These are phyloP conservation scores for Hyaloraphidium curvatum DNA, from an alignment of 192 early-diverging fungal species.

Conservation along the genomic window DNA sequence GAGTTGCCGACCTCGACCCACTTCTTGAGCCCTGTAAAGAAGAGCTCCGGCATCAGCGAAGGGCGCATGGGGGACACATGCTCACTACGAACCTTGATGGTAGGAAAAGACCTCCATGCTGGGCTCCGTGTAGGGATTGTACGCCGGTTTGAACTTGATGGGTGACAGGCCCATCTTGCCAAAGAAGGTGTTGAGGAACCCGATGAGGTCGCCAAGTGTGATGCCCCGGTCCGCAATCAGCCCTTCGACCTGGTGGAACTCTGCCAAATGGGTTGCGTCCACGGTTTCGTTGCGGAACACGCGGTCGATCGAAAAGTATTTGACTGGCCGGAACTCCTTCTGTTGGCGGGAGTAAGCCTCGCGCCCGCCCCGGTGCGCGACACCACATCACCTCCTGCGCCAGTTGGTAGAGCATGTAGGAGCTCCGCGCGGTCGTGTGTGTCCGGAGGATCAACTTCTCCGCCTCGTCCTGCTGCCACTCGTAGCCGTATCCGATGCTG, in stretches of 20 bases:
- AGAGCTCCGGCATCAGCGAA: not conserved
- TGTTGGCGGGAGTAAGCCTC: slow-evolving; percentile 11
- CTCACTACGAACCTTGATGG: slow-evolving; percentile 51
- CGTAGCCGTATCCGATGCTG: slow-evolving; percentile 82
- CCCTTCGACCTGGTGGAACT: slow-evolving; percentile 99
- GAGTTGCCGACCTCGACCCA: slow-evolving; percentile 97
- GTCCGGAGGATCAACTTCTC: slow-evolving; percentile 85
- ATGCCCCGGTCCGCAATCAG: slow-evolving; percentile 89
- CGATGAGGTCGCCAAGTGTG: slow-evolving; percentile 91
- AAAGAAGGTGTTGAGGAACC: slow-evolving; percentile 90
- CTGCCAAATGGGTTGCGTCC: slow-evolving; percentile 95
- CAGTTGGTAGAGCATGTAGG: slow-evolving; percentile 81
- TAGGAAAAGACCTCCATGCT: slow-evolving; percentile 98
- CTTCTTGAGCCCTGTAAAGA: slow-evolving; percentile 35
- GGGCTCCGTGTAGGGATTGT: slow-evolving; percentile 99
- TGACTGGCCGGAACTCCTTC: slow-evolving; percentile 75
- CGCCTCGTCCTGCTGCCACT: slow-evolving; percentile 83
- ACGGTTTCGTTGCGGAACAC: slow-evolving; percentile 97
- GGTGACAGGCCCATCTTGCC: slow-evolving; percentile 68
- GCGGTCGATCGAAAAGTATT: slow-evolving; percentile 98
- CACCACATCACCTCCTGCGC: slow-evolving; percentile 45
- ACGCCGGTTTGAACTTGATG: slow-evolving; percentile 91
- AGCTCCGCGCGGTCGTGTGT: slow-evolving; percentile 87
- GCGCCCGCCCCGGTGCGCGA: too few species aligned
- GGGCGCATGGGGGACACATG: not conserved